Evolutionary conservation across 208 protist genomes (phyloP).

Genomic region (Sergeia podlipaevii): DNA sequence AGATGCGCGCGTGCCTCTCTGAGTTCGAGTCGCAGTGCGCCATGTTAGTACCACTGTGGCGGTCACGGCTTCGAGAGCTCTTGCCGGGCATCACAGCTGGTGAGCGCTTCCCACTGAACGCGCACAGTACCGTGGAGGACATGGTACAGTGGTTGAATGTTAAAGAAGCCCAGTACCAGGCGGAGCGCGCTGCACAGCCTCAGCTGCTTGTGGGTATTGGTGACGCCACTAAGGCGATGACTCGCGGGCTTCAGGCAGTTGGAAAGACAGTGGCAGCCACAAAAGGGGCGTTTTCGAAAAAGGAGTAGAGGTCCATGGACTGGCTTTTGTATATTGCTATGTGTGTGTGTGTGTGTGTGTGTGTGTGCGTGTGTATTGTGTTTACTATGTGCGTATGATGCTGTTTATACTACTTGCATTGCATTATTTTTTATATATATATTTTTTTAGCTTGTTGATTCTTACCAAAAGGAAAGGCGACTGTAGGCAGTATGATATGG

Average conservation of each 20-base stretch:
- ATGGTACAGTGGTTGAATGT: slow-evolving; percentile 40
- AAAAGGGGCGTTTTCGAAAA: slow-evolving; percentile 29
- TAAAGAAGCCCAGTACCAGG: slow-evolving; percentile 40
- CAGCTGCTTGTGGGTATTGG: slow-evolving; percentile 59
- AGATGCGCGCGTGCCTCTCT: slow-evolving; percentile 45
- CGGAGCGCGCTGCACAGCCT: slow-evolving; percentile 40
- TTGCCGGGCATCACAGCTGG: slow-evolving; percentile 48
- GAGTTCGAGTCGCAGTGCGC: slow-evolving; percentile 59
- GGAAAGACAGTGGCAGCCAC: slow-evolving; percentile 46
- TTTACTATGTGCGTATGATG: too few species aligned
- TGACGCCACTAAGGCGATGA: slow-evolving; percentile 56
- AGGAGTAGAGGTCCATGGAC: slow-evolving; percentile 10
- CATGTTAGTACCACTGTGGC: slow-evolving; percentile 55
- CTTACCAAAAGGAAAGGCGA: too few species aligned
- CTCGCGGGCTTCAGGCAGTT: slow-evolving; percentile 65
- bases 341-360: too few species aligned
- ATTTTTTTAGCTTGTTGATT: neutral
- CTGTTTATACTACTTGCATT: too few species aligned
- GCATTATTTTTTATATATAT: neutral
- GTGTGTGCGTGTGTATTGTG: too few species aligned
- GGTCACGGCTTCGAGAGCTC: slow-evolving; percentile 39
- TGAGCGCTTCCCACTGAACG: slow-evolving; percentile 68
- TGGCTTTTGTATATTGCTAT: too few species aligned
- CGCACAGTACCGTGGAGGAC: slow-evolving; percentile 42
- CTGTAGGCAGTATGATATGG: too few species aligned